Evolutionary conservation across 2,329 filamentous ascomycete genomes (phyloP), one percentile per base, ranked within the genome.

Genomic region (Aspergillus neoniger): DNA sequence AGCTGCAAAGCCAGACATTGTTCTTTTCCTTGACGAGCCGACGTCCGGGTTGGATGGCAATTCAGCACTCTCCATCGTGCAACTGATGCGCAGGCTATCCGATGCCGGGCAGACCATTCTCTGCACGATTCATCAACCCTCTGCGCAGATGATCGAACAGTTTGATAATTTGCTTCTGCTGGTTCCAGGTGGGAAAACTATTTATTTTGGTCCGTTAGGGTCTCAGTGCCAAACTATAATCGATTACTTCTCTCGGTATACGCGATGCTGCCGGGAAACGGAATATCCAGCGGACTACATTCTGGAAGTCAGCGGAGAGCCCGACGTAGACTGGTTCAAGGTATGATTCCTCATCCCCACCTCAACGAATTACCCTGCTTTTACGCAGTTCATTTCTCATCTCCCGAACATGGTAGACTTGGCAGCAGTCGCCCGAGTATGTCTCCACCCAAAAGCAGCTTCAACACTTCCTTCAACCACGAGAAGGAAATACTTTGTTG

Each of bases 11-110:
- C 70, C 69, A 3, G 83, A 83, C 19, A 76, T 88, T 19, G 32
- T 36, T 36, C 82, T 87, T 69, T 88, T 88, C 69, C 74, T 88
- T 15, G 85, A 88, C 55, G 86, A 88, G 65, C 78, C 78, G 1
- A 80, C 79, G 2, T 85, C 82, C 2, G 84, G 84, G 5, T 80
- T 86, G 3, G 84, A 86, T 64, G 82, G 81, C 0, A 79, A 80
- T 39, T 80, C 83, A 0, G 83, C 84, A 0, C 85, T 81, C 63
- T 82, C 84, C 61, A 86, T 86, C 60, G 77, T 85, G 3, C 77
- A 81, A 0, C 83, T 86, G 60, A 70, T 87, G 1, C 77, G 82
- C 1, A 85, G 85, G 67, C 76, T 87, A 0, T 81, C 83, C 0
- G 81, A 83, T 36, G 78, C 80, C 0, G 84, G 84, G 0, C 84